A percentile compares a stretch with the other conserved stretches of the same genome.
Evolutionary conservation across 139 green algal genomes (phyloP).

Genomic region (Tetraselmis chui): DNA sequence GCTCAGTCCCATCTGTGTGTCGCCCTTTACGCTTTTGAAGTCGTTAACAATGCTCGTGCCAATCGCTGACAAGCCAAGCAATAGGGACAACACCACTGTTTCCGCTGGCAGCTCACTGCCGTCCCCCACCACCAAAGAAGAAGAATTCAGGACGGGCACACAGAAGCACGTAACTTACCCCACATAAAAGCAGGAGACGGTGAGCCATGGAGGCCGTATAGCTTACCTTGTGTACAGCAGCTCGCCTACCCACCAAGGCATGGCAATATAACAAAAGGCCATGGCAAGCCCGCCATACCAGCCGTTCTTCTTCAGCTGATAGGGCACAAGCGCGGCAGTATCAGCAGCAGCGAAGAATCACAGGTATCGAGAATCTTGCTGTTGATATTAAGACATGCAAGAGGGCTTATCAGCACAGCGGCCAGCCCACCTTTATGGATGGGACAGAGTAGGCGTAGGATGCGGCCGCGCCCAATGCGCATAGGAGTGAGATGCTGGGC

Average conservation of each 20-base stretch:
- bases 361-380: no score
- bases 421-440: neutral
- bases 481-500: neutral
- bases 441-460: slow-evolving; percentile 14
- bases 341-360: no score
- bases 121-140: no score
- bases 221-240: neutral
- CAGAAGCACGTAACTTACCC: no score
- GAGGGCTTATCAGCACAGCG: no score
- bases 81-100: neutral
- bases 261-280: slow-evolving; percentile 10
- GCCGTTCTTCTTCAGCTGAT: slow-evolving; percentile 11
- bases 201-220: no score
- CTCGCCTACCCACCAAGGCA: slow-evolving; percentile 9
- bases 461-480: slow-evolving; percentile 1
- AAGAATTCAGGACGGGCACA: no score
- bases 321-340: no score
- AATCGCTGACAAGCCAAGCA: slow-evolving; percentile 3
- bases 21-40: slow-evolving; percentile 13
- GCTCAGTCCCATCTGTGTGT: slow-evolving; percentile 12
- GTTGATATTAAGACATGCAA: no score
- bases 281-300: slow-evolving; percentile 11
- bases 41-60: slow-evolving; percentile 16
- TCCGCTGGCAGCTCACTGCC: slow-evolving; percentile 4
- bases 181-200: no score